Base-by-base conservation (phyloP, 371 early-diverging fungal genomes). In the Chytridium lagenaria region DNA sequence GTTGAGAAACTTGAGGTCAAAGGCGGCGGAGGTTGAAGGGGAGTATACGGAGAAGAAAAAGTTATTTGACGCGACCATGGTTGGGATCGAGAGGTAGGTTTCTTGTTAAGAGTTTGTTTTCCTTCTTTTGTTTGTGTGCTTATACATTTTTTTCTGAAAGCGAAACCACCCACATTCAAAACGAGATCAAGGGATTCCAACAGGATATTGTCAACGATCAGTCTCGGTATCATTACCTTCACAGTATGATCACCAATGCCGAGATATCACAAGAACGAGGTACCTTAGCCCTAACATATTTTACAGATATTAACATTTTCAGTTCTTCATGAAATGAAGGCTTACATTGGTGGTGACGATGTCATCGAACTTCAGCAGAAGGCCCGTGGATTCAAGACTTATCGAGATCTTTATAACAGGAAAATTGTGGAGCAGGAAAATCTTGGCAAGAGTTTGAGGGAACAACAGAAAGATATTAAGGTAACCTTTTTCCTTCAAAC, bases 291-390 rank as follows among this genome's bases (percentile, higher is more conserved):
- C 59, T 67, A 1, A 28, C 57, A 68, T 30, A 16, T 39, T 37
- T 55, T 67, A 26, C 52, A n/a, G 34, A 33, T 61, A 10, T 12
- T 16, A 40, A 26, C 23, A 38, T 2, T 26, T 59, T 0, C 50
- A 81, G 87, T 86, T 23, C 71, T 87, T 77, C 80, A 82, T 26
- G 87, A 87, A 73, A 86, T 85, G 82, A 87, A 85, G 69, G 81
- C 84, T 0, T 86, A 86, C 79, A 85, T 87, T 72, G 85, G 86
- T 34, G 85, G 82, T 15, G 86, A 85, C 71, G 86, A 84, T 10
- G 73, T 68, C 1, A 50, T 81, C 19, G 88, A 87, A 69, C 68
- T 68, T 7, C 66, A 71, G 50, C 84, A 84, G 71, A 77, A 80
- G 59, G 59, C 71, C 10, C 71, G 86, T 12, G 88, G 88, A 7